phyloP scores from a whole-genome alignment of 2,329 filamentous ascomycete species.

The Dactylellina haptotyla region DNA sequence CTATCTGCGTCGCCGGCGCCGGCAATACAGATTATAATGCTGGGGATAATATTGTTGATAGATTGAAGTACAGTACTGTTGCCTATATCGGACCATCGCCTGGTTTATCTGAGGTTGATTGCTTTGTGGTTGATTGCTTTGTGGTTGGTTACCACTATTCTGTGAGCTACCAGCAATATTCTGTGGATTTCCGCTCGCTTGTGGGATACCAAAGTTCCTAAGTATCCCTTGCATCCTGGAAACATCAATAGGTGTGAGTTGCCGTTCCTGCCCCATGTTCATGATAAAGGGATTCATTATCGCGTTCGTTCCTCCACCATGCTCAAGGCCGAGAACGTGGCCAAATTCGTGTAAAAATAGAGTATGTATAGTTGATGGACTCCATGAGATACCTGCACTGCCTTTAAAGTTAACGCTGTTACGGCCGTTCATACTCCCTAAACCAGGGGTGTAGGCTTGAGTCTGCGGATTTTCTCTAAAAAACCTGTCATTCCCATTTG shows the following conservation, averaged over 20 bases:
- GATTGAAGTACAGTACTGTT: too few relatives aligned
- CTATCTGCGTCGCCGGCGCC: too few relatives aligned
- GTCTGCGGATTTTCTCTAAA: slow-evolving; percentile 10
- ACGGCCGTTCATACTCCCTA: not conserved
- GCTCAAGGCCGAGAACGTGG: slow-evolving; percentile 18
- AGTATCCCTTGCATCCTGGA: slow-evolving; percentile 8
- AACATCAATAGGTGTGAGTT: slow-evolving; percentile 20
- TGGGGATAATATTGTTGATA: too few relatives aligned
- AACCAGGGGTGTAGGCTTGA: slow-evolving; percentile 23
- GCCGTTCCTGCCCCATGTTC: slow-evolving; percentile 18
- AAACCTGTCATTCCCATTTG: slow-evolving; percentile 16
- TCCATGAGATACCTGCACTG: not conserved
- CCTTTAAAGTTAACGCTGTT: slow-evolving; percentile 26
- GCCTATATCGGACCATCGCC: too few relatives aligned
- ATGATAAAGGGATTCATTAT: slow-evolving; percentile 20
- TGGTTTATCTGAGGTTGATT: too few relatives aligned
- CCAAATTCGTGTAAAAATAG: slow-evolving; percentile 35
- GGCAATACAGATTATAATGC: too few relatives aligned
- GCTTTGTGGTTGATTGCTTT: too few relatives aligned
- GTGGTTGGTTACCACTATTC: too few relatives aligned
- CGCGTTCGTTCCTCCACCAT: slow-evolving; percentile 4
- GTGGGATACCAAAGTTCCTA: too few relatives aligned
- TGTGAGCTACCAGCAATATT: too few relatives aligned
- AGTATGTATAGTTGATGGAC: slow-evolving; percentile 15
- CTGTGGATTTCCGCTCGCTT: too few relatives aligned